Base-by-base conservation (phyloP, 768 basidiomycete species). In the Tylopilus subfusipes region DNA sequence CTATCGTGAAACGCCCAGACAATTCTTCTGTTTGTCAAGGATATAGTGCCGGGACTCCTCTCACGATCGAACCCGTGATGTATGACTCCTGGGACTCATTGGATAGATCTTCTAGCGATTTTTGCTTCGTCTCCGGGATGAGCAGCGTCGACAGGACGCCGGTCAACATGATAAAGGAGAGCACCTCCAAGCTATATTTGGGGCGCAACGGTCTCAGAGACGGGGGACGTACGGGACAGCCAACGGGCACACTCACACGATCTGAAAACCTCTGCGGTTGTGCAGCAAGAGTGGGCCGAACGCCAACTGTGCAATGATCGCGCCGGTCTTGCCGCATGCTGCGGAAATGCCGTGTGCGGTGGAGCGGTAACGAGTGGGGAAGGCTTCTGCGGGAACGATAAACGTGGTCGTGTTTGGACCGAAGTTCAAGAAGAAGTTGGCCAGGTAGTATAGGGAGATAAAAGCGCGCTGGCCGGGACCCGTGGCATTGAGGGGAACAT, bases 121-220 rank as follows among this genome's bases (percentile, higher is more conserved):
- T 72, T 14, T 73, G 71, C 66, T 82, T 93, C 44, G 92, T 92
- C 73, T 93, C 92, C 30, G 88, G 87, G n/a, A 93, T 67, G 24
- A 93, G 78, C 39, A 90, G 72, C 2, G 91, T 92, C 10, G 92
- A 90, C 73, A 85, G 78, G 61, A 91, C 74, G 49, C 91, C 91
- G 1, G 88, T 90, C 53, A 90, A 72, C 90, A 91, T 92, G 78
- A 92, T 85, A 45, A 90, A 72, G 10, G 90, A 88, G 57, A 93
- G 88, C 57, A 89, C 81, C 68, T 90, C 80, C 36, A 93, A 70
- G 59, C 85, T 87, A 47, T 1, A 29, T 36, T 36, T 22, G 21
- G 18, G 27, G 29, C 11, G 5, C 18, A 10, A 42, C 21, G 39
- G 7, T 55, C 60, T 42, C 33, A 59, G 56, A 18, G 13, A 14